Evolutionary conservation across 345 rosid species (phyloP).

Genomic region (Erysimum cheiranthoides): DNA sequence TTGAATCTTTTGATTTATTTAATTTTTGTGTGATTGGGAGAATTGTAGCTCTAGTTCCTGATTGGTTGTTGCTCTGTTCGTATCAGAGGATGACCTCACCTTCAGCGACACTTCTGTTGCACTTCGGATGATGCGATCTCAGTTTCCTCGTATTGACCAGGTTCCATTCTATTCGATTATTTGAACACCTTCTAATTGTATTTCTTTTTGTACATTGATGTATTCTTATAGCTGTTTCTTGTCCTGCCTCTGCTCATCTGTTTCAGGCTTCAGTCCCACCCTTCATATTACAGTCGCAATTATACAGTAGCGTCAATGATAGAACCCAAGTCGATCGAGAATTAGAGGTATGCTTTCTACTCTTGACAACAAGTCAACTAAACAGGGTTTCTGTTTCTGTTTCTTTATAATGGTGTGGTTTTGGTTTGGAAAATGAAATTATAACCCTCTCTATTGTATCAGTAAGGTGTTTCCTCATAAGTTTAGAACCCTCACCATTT

Average conservation of each 20-base stretch:
- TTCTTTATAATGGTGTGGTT: not conserved
- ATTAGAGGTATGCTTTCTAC: slow-evolving; percentile 59
- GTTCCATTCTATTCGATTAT: slow-evolving; percentile 41
- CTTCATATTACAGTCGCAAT: slow-evolving; percentile 80
- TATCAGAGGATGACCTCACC: slow-evolving; percentile 71
- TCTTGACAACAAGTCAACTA: not conserved
- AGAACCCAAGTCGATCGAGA: slow-evolving; percentile 92
- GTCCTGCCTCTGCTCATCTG: slow-evolving; percentile 21
- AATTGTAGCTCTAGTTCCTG: not conserved
- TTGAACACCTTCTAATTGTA: too few relatives aligned
- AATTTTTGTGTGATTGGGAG: not conserved
- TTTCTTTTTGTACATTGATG: not conserved
- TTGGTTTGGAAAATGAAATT: not conserved
- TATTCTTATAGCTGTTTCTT: not conserved
- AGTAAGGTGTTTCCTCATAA: not conserved
- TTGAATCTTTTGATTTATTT: not conserved
- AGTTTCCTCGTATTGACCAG: slow-evolving; percentile 83
- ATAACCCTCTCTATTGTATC: not conserved
- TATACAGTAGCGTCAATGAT: slow-evolving; percentile 82
- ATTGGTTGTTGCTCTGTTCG: not conserved
- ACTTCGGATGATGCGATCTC: slow-evolving; percentile 90
- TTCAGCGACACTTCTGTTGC: slow-evolving; percentile 87
- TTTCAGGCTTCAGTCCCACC: slow-evolving; percentile 73
- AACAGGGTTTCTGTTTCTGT: not conserved
- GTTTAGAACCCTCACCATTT: not conserved